These are phyloP conservation scores for Benincasa hispida DNA, from an alignment of 306 rosid genomes.

Conservation along the genomic window DNA sequence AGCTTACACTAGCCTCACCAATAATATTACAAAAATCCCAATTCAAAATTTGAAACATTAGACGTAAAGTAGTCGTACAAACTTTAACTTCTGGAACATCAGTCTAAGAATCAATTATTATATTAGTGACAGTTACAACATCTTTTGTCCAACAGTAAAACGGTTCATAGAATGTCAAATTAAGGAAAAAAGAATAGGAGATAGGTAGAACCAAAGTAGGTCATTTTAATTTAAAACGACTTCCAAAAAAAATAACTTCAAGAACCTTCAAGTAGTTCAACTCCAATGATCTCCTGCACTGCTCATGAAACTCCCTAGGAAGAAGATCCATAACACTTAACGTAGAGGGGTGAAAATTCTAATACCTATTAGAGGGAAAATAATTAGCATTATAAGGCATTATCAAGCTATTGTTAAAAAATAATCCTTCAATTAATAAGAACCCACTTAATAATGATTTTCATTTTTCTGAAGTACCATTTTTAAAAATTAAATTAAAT, in stretches of 20 bases:
- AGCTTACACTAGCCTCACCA: slow-evolving; percentile 30
- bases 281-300: slow-evolving; percentile 77
- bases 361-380: slow-evolving; percentile 38
- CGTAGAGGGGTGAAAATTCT: slow-evolving; percentile 92
- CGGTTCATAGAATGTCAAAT: not conserved
- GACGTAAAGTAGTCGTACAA: slow-evolving; percentile 63
- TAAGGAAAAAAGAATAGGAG: not conserved
- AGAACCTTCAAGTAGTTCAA: slow-evolving; percentile 66
- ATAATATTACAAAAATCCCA: slow-evolving; percentile 60
- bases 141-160: slow-evolving; percentile 81
- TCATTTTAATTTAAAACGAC: not conserved
- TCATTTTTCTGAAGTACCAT: not conserved
- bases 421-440: not conserved
- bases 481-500: not conserved
- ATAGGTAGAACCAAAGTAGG: not conserved
- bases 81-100: slow-evolving; percentile 74
- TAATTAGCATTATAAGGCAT: not conserved
- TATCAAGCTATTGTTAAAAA: not conserved
- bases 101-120: slow-evolving; percentile 58
- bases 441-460: too few relatives aligned
- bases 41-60: slow-evolving; percentile 94
- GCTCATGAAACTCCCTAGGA: slow-evolving; percentile 96
- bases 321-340: slow-evolving; percentile 93
- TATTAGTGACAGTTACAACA: slow-evolving; percentile 62
- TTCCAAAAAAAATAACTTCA: slow-evolving; percentile 3